Conservation (phyloP, 805 yeast species). For the Lachancea nothofagi region DNA sequence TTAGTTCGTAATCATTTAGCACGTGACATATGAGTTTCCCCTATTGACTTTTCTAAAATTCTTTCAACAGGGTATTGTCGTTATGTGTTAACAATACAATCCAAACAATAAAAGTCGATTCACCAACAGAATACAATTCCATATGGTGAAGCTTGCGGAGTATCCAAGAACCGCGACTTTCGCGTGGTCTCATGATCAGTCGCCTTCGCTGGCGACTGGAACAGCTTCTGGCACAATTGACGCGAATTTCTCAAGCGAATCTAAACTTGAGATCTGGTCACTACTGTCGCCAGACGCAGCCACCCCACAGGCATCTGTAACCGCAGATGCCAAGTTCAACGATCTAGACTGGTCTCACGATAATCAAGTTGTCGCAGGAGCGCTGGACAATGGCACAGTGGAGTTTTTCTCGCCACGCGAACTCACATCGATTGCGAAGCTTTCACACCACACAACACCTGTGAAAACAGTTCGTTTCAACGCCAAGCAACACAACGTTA, state of each 20-base stretch:
- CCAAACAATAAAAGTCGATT: not conserved
- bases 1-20: no score
- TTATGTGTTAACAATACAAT: no score
- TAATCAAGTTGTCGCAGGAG: slow-evolving; percentile 74
- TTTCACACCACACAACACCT: slow-evolving; percentile 58
- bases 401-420: slow-evolving; percentile 60
- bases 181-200: slow-evolving; percentile 81
- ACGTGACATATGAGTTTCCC: no score
- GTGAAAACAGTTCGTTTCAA: slow-evolving; percentile 74
- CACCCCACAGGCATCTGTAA: slow-evolving; percentile 41
- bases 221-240: slow-evolving; percentile 96
- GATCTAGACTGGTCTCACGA: slow-evolving; percentile 79
- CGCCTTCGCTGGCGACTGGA: slow-evolving; percentile 82
- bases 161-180: slow-evolving; percentile 84
- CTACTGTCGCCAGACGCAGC: slow-evolving; percentile 40
- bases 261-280: slow-evolving; percentile 77
- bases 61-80: no score
- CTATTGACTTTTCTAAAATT: no score
- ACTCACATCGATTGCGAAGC: slow-evolving; percentile 45
- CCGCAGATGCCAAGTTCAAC: slow-evolving; percentile 59
- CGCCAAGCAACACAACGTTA: slow-evolving; percentile 59
- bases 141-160: slow-evolving; percentile 79
- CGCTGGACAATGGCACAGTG: slow-evolving; percentile 74
- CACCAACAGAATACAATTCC: slow-evolving; percentile 1
- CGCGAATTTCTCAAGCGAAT: slow-evolving; percentile 72